Base-by-base conservation (phyloP, 192 early-diverging fungal genomes). In the Coemansia aciculifera region DNA sequence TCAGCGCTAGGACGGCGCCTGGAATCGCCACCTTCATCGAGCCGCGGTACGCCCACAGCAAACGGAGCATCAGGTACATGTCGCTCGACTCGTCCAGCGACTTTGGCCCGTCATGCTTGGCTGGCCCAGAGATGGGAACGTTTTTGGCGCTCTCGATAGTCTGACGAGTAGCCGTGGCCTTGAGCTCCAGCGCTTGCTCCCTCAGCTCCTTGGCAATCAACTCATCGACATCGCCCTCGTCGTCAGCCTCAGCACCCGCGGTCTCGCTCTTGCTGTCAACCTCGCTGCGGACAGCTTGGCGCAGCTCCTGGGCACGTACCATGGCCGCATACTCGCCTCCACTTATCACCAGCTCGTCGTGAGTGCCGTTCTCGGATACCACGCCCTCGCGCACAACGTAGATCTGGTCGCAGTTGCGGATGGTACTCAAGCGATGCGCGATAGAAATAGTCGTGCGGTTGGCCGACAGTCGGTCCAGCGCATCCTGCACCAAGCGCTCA, bases 381-480 rank as follows among this genome's bases (percentile, higher is more conserved):
- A 84, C 71, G 62, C 92, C 92, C 56, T 88, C 66, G 73, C 89
- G 78, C 73, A 96, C 89, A 4, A 95, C 93, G 21, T 94, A 89
- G 71, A 98, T 98, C 39, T 88, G 62, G 82, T 95, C 90, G 61
- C 92, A 90, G 66, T 94, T 90, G 66, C 89, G 87, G 74, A 98
- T 91, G n/a, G 95, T 98, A 40, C 91, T 93, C 48, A 98, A 75
- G 57, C 95, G 90, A 76, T 95, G 88, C 11, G 95, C 95, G 86
- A 98, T 91, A 19, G 92, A 89, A 77, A 98, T 91, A 32, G 94
- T 95, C 10, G 94, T 96, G 63, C 95, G 89, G 63, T 89, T 81
- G 37, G 78, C 79, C 10, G 90, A 66, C 43, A 90, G 89, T 34
- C 77, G 85, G 71, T 96, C 93, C 46, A 96, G 74, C 21, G 94